Evolutionary conservation across 805 yeast genomes (phyloP).

Genomic region (Henningerozyma blattae): DNA sequence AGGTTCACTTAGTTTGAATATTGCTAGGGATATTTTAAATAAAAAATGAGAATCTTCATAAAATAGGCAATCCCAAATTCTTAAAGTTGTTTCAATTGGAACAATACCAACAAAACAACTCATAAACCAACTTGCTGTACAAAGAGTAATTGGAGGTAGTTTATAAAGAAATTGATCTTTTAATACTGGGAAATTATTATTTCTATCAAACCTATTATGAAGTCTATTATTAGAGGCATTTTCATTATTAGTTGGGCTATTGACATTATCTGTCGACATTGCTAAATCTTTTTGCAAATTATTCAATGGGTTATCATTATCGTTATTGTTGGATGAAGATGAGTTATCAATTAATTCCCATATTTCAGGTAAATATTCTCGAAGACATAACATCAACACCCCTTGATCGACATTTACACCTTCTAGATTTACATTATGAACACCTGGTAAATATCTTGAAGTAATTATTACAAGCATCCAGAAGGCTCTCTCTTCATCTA

Average conservation of each 20-base stretch:
- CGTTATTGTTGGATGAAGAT: too few relatives aligned
- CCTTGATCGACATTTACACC: conserved; percentile 96
- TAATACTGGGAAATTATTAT: too few relatives aligned
- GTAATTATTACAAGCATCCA: conserved; percentile 95
- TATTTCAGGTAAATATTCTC: conserved; percentile 71
- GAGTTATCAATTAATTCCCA: conserved; percentile 45
- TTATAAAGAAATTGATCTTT: conserved; percentile 46
- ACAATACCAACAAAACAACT: conserved; percentile 83
- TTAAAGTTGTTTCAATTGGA: conserved; percentile 76
- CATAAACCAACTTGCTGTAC: conserved; percentile 98
- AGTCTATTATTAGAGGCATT: neutral
- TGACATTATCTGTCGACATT: neutral
- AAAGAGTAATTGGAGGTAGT: conserved; percentile 82
- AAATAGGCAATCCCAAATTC: conserved; percentile 93
- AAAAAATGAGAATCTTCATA: conserved; percentile 83
- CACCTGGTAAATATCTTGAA: conserved; percentile 75
- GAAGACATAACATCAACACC: conserved; percentile 74
- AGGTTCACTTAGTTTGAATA: conserved; percentile 66
- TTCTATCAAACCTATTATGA: neutral
- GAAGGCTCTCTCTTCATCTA: conserved; percentile 83
- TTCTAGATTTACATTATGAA: conserved; percentile 80
- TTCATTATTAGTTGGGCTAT: neutral
- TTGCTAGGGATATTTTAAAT: conserved; percentile 70
- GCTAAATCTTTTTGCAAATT: neutral
- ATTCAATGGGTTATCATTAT: conserved; percentile 2